Base-by-base conservation (phyloP, 2,329 filamentous ascomycete species). In the Pestalotiopsis sp. region DNA sequence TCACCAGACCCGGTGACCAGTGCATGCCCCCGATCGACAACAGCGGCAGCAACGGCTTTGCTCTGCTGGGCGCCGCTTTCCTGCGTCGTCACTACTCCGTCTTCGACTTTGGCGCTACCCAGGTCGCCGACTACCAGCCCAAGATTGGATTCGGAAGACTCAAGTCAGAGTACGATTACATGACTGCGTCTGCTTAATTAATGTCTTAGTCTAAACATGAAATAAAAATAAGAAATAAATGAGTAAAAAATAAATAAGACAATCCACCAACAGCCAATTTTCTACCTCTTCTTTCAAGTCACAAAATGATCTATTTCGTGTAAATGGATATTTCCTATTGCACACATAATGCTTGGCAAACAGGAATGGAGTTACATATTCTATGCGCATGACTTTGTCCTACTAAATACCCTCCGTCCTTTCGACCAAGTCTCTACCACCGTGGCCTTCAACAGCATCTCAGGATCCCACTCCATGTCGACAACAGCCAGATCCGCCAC, bases 401-500 rank as follows among this genome's bases (percentile, higher is more conserved):
- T 13, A 2, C 31, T 13, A 25, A 45, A 49, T 3, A 86, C 83
- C 71, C 73, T 78, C 64, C 72, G 72, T 1, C 87, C 87, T 9
- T 78, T 80, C 70, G 85, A 86, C 86, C 86, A 89, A 0, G 87
- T 89, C 80, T 89, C 81, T 65, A 73, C 71, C 0, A 89, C 80
- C 23, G 74, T 77, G 0, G 84, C 85, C 11, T 81, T 73, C 63
- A 87, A 77, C 68, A 90, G 74, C 71, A 79, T 80, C 27, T 81
- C 81, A 20, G 82, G 80, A 25, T 83, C 81, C 81, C 85, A 85
- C 27, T 81, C 77, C 80, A 88, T 83, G 68, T 88, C 82, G 57
- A 87, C 78, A 1, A 87, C 79, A 20, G 86, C 85, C 67, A 91
- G 88, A 72, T 91, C 89, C 0, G 89, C 89, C 71, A 83, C 80